Evolutionary conservation across 805 yeast genomes (phyloP).

Genomic region (Scheffersomyces ergatensis): DNA sequence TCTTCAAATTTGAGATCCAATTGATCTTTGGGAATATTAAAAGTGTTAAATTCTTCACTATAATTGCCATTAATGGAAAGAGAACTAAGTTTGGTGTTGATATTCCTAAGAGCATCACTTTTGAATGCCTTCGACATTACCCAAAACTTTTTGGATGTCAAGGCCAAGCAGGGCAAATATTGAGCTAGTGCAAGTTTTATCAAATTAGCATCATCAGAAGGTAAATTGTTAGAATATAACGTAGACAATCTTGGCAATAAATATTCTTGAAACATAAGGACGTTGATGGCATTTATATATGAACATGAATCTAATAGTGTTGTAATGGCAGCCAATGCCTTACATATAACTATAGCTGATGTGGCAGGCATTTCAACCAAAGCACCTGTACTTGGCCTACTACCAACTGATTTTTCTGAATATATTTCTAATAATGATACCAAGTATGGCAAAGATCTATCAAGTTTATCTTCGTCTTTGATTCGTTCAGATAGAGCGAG

Average conservation of each 20-base stretch:
- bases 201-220: slow-evolving; percentile 19
- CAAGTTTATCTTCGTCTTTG: slow-evolving; percentile 81
- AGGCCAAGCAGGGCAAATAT: slow-evolving; percentile 71
- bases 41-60: slow-evolving; percentile 20
- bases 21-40: slow-evolving; percentile 35
- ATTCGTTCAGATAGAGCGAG: slow-evolving; percentile 73
- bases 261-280: slow-evolving; percentile 76
- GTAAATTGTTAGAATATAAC: slow-evolving; percentile 5
- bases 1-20: slow-evolving; percentile 60
- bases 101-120: slow-evolving; percentile 9
- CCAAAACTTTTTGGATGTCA: slow-evolving; percentile 59
- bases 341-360: slow-evolving; percentile 60
- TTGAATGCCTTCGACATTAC: slow-evolving; percentile 56
- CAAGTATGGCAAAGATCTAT: slow-evolving; percentile 79
- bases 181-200: slow-evolving; percentile 68
- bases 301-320: slow-evolving; percentile 66
- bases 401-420: slow-evolving; percentile 11
- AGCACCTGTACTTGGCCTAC: neutral
- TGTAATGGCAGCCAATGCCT: slow-evolving; percentile 63
- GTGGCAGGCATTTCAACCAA: neutral
- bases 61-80: slow-evolving; percentile 13
- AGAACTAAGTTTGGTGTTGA: slow-evolving; percentile 6
- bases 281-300: slow-evolving; percentile 70
- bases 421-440: slow-evolving; percentile 68
- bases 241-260: slow-evolving; percentile 51